These are phyloP conservation scores for Colletotrichum cordylinicola DNA, from an alignment of 2,329 filamentous ascomycete genomes.

Conservation along the genomic window DNA sequence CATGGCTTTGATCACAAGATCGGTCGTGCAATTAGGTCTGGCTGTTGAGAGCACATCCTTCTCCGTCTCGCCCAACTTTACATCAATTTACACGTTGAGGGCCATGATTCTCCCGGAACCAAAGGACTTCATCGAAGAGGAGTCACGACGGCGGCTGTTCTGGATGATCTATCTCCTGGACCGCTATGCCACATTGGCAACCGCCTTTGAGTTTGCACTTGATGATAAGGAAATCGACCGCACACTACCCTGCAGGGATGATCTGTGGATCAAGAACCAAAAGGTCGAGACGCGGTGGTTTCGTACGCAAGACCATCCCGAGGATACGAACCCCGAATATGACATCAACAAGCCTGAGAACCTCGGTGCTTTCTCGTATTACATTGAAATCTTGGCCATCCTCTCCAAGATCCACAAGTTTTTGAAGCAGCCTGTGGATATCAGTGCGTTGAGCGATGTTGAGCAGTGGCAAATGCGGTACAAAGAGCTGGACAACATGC, in stretches of 20 bases:
- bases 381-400: conserved; percentile 88
- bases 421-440: conserved; percentile 87
- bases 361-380: conserved; percentile 86
- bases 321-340: conserved; percentile 59
- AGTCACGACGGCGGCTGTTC: conserved; percentile 82
- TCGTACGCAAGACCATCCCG: conserved; percentile 52
- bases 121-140: conserved; percentile 87
- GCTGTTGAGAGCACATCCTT: conserved; percentile 84
- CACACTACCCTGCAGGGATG: conserved; percentile 84
- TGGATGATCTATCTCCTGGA: conserved; percentile 96
- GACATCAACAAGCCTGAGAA: conserved; percentile 77
- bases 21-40: conserved; percentile 86
- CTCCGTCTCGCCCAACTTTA: conserved; percentile 77
- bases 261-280: conserved; percentile 83
- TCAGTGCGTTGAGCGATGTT: conserved; percentile 82
- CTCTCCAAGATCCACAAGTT: conserved; percentile 89
- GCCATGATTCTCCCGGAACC: conserved; percentile 86
- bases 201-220: conserved; percentile 89
- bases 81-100: conserved; percentile 87
- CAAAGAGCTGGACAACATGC: conserved; percentile 79
- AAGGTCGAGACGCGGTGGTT: conserved; percentile 88
- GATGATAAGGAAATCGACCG: conserved; percentile 91
- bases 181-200: conserved; percentile 87
- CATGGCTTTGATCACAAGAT: conserved; percentile 85
- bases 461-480: conserved; percentile 90